Evolutionary conservation across 2,329 filamentous ascomycete genomes (phyloP), one percentile per base, ranked within the genome.

Genomic region (Microcera coccophila): DNA sequence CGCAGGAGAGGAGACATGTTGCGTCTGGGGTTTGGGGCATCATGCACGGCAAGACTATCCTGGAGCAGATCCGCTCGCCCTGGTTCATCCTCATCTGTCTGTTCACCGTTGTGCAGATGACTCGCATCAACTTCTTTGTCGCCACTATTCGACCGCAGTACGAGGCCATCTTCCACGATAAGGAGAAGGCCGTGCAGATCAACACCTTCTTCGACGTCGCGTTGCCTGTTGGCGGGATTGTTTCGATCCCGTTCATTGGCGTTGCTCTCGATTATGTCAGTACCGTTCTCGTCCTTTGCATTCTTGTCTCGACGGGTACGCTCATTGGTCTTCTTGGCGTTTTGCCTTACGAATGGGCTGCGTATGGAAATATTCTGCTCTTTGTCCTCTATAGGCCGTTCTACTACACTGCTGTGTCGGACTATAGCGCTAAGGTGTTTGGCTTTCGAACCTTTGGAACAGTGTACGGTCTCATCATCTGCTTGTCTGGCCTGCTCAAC

Each of bases 381-480:
- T 95, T 95, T 59, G 87, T 93, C 10, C 65, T 95, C 17, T 90
- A 93, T 59, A 80, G 90, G 0, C 90, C 90, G 0, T 82, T 95
- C 21, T 96, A 95, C 67, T 95, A 95, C 69, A 94, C 89, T 1
- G 82, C 88, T 7, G 87, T 95, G 44, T 91, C 85, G 45, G 90
- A 95, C 68, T 95, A 94, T 64, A 79, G 81, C 16, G 89, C 88
- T 47, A 95, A 95, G 67, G 89, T 95, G 26, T 95, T 95, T 62
- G 90, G 90, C 14, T 95, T 95, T 68, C 77, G 82, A 47, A 95
- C 89, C 0, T 95, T 95, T 55, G 90, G 90, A 35, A 95, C 87
- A 44, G 89, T 96, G n/a, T 95, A 95, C 65, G 90, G 90, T 10
- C 75, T 90, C 16, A 86, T 95, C 52, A 95, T 95, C 54, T 94